Evolutionary conservation across 306 rosid genomes (phyloP), one percentile per base, ranked within the genome.

Genomic region (Pyrus communis): DNA sequence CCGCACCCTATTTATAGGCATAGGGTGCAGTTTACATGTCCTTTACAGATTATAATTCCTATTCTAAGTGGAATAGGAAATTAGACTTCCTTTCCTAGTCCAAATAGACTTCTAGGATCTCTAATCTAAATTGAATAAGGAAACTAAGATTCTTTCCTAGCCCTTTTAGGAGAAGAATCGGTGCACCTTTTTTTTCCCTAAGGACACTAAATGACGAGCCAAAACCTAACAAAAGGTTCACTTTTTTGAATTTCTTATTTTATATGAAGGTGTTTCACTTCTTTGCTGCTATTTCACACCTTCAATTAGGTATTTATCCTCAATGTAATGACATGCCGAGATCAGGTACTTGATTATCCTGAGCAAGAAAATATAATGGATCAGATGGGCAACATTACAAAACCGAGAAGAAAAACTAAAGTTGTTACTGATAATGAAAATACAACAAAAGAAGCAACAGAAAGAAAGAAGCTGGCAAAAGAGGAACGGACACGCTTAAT

Each of bases 401-500:
- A 77, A 51, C 58, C 33, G 62, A 80, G 80, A 76, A 77, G 71
- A 81, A 62, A 72, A 57, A 79, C 80, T 57, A 78, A 76, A 71
- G 83, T 70, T 83, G 42, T 22, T 40, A 69, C 82, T 57, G 82
- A 75, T 64, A 82, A 42, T 42, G 45, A 83, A 74, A 76, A 74
- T 25, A 31, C 30, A 45, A 68, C 69, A 35, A 78, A 42, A 42
- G 45, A 79, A 82, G 78, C 74, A 63, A 73, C 7, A 30, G 85
- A 88, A 79, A 90, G 82, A 85, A 77, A 81, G 79, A 90, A 85
- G 86, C 85, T 84, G 85, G 74, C 92, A 17, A 85, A 89, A 82
- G 98, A 94, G 83, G 97, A 92, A 87, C 87, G 82, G 69, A 75
- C 66, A 66, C 91, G 71, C 54, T 28, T 87, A 76, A 92, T 86